These are phyloP conservation scores for Linnemannia schmuckeri DNA, from an alignment of 192 early-diverging fungal species.

Conservation along the genomic window DNA sequence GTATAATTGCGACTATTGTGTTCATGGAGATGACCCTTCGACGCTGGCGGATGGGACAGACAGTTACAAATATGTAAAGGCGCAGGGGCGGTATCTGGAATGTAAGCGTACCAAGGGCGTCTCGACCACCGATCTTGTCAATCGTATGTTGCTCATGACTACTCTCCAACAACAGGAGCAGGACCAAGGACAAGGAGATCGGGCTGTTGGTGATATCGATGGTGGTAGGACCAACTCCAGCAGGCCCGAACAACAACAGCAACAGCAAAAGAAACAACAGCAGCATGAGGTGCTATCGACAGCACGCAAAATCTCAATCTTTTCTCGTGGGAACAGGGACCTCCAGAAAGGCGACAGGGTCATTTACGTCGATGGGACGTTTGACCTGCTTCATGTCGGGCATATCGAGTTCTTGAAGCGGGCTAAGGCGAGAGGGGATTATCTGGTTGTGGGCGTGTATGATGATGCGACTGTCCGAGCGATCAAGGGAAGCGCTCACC, in stretches of 20 bases:
- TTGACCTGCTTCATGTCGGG: slow-evolving; percentile 92
- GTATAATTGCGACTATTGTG: slow-evolving; percentile 91
- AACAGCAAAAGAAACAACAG: slow-evolving; percentile 58
- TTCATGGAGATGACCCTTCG: slow-evolving; percentile 97
- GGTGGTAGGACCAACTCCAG: slow-evolving; percentile 43
- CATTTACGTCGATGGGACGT: slow-evolving; percentile 93
- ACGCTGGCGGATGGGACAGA: slow-evolving; percentile 93
- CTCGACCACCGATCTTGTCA: slow-evolving; percentile 94
- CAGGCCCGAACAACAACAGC: slow-evolving; percentile 63
- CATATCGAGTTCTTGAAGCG: slow-evolving; percentile 91
- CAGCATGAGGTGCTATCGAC: slow-evolving; percentile 86
- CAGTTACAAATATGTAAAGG: slow-evolving; percentile 92
- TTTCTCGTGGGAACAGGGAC: slow-evolving; percentile 77
- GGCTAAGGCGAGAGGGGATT: slow-evolving; percentile 85
- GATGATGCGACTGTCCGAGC: slow-evolving; percentile 88
- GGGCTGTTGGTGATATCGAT: not conserved
- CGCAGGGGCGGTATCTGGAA: slow-evolving; percentile 87
- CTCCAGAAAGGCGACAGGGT: slow-evolving; percentile 78
- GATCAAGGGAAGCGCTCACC: slow-evolving; percentile 77
- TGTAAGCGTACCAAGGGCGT: slow-evolving; percentile 94
- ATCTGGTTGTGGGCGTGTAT: slow-evolving; percentile 91
- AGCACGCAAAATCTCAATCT: slow-evolving; percentile 82
- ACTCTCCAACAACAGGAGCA: slow-evolving; percentile 74
- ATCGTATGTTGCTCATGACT: slow-evolving; percentile 92
- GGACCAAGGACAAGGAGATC: slow-evolving; percentile 14